Evolutionary conservation across 352 stramenopile species (phyloP).

Genomic region (Phytopythium kandeliae): DNA sequence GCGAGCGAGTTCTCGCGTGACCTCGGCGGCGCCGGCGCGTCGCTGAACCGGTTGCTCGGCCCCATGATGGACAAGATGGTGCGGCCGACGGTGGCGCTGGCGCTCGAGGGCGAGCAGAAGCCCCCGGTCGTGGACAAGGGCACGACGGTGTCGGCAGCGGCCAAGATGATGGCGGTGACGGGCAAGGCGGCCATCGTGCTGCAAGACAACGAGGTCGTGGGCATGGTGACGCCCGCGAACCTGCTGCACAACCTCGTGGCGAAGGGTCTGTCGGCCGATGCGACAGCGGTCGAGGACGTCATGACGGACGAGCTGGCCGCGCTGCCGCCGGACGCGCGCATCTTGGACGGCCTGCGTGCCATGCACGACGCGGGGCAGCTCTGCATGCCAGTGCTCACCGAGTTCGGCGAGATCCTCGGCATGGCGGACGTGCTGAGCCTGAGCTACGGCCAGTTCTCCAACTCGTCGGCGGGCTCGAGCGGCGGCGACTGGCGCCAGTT

Average conservation of each 20-base stretch:
- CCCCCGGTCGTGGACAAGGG: conserved; percentile 72
- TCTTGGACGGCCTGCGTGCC: conserved; percentile 78
- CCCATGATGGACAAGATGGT: conserved; percentile 90
- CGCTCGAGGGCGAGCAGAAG: conserved; percentile 74
- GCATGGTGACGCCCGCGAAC: conserved; percentile 85
- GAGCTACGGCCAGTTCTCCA: conserved; percentile 86
- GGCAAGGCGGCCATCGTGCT: conserved; percentile 86
- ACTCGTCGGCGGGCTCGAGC: conserved; percentile 48
- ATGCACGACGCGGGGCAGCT: conserved; percentile 83
- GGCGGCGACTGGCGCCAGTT: conserved; percentile 84
- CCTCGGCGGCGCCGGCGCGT: conserved; percentile 49
- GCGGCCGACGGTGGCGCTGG: conserved; percentile 72
- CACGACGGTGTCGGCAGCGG: conserved; percentile 60
- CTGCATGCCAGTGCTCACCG: conserved; percentile 79
- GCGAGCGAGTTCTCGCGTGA: conserved; percentile 79
- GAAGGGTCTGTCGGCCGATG: conserved; percentile 69
- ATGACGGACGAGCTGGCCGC: conserved; percentile 84
- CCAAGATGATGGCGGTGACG: conserved; percentile 81
- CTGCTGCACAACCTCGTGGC: conserved; percentile 82
- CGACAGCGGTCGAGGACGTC: conserved; percentile 74
- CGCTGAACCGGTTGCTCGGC: conserved; percentile 64
- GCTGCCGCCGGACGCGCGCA: conserved; percentile 66
- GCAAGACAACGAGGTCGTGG: conserved; percentile 60
- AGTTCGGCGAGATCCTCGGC: conserved; percentile 73
- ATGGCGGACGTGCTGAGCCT: conserved; percentile 87